Evolutionary conservation across 306 rosid genomes (phyloP), one percentile per base, ranked within the genome.

Genomic region (Cajanus cajan): DNA sequence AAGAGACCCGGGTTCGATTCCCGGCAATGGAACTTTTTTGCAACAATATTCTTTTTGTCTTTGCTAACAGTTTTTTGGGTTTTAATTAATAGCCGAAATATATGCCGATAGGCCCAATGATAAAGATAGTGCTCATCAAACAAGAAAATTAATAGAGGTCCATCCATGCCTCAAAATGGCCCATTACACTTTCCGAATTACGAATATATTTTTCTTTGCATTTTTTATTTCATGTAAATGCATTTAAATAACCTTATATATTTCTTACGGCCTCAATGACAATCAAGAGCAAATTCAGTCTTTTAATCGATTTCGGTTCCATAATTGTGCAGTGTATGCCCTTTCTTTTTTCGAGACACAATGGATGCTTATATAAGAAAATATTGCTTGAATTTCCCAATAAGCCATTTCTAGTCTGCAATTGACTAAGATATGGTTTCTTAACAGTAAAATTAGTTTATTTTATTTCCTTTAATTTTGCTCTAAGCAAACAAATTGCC

Each of bases 1-100:
- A 57, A 31, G 64, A 57, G 64, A 90, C 97, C 94, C 96, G 97
- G 96, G 97, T 93, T 93, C 92, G 92, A 90, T 93, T 93, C 94
- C 96, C 92, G 94, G 96, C 94, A 90, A 85, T 74, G 92, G 92
- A 90, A 93, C 0, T 4, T 59, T 2, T 48, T 44, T n/a, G n/a
- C n/a, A n/a, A n/a, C n/a, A n/a, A 12, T 13, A 13, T 0, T 19
- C 2, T 50, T 13, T 2, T 54, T 0, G 0, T 19, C 1, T 21
- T 8, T 54, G 1, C 0, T 2, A 54, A 5, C 2, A 0, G 1
- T 0, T 6, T 25, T 0, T 1, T 58, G 11, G 31, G 31, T 28
- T 28, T 28, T 28, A 28, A 28, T 28, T 28, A 28, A 1, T 28
- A 28, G 31, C 3, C 31, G 31, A 28, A 28, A 1, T 28, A 28